Evolutionary conservation across 768 basidiomycete genomes (phyloP).

Genomic region (Jaapia argillacea): DNA sequence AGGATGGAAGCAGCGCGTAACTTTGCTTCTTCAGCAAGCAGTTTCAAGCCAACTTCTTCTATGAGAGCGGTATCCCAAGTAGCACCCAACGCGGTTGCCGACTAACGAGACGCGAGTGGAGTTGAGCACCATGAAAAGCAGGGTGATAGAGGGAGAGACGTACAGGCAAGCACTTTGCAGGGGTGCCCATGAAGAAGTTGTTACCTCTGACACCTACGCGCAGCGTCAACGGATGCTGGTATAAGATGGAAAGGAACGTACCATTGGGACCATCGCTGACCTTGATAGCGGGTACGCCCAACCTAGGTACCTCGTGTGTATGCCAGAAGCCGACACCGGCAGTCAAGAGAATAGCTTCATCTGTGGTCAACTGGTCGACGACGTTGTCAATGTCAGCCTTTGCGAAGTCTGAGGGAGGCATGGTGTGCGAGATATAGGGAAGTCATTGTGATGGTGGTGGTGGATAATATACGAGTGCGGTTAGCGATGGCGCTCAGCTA

Average conservation of each 20-base stretch:
- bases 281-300: slow-evolving; percentile 67
- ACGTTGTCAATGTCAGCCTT: slow-evolving; percentile 50
- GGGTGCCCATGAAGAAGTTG: slow-evolving; percentile 75
- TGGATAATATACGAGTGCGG: no score
- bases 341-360: slow-evolving; percentile 64
- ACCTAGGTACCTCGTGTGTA: slow-evolving; percentile 51
- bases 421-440: no score
- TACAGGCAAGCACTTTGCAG: slow-evolving; percentile 69
- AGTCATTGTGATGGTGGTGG: no score
- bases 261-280: slow-evolving; percentile 80
- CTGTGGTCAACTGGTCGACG: slow-evolving; percentile 56
- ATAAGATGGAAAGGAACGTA: no score
- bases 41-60: slow-evolving; percentile 46
- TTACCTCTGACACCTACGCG: slow-evolving; percentile 46
- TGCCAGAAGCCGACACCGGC: slow-evolving; percentile 77
- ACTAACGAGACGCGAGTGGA: no score
- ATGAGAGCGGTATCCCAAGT: slow-evolving; percentile 66
- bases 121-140: no score
- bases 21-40: slow-evolving; percentile 67
- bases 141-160: no score
- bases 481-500: no score
- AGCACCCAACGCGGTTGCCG: slow-evolving; percentile 64
- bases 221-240: no score
- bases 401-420: slow-evolving; percentile 65
- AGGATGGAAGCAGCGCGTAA: slow-evolving; percentile 57